These are phyloP conservation scores for Lachnellula subtilissima DNA, from an alignment of 2,329 filamentous ascomycete species.

Conservation along the genomic window DNA sequence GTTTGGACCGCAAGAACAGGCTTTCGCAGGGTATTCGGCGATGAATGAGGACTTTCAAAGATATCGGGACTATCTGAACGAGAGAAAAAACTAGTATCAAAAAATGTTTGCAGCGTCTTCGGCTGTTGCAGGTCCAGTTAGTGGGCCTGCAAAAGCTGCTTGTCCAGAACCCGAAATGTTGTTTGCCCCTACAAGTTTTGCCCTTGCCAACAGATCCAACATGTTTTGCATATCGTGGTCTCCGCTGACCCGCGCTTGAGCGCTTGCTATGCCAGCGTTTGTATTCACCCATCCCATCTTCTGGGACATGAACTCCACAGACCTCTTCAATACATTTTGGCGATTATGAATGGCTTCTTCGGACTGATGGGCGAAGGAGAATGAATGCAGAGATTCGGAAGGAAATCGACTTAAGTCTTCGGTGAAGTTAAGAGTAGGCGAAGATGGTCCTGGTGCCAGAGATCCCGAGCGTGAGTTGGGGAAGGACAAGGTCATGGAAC, in stretches of 20 bases:
- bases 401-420: slow-evolving; percentile 93
- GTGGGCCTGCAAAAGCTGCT: slow-evolving; percentile 51
- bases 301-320: slow-evolving; percentile 89
- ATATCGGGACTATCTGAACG: slow-evolving; percentile 48
- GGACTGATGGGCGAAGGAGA: slow-evolving; percentile 94
- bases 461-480: slow-evolving; percentile 39
- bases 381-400: slow-evolving; percentile 93
- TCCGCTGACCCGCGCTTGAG: slow-evolving; percentile 75
- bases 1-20: slow-evolving; percentile 5
- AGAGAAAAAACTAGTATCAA: slow-evolving; percentile 73
- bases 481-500: slow-evolving; percentile 65
- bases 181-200: slow-evolving; percentile 70
- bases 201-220: slow-evolving; percentile 80
- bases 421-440: slow-evolving; percentile 65
- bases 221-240: slow-evolving; percentile 86
- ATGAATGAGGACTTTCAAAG: slow-evolving; percentile 24
- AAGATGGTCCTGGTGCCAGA: slow-evolving; percentile 53
- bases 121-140: slow-evolving; percentile 74
- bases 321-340: slow-evolving; percentile 88
- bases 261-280: slow-evolving; percentile 72
- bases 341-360: slow-evolving; percentile 88
- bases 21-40: slow-evolving; percentile 20
- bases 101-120: slow-evolving; percentile 72
- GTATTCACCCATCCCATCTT: slow-evolving; percentile 72
- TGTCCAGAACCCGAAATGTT: slow-evolving; percentile 49